Evolutionary conservation across 768 basidiomycete species (phyloP).

Genomic region (Cyclocybe cylindracea): DNA sequence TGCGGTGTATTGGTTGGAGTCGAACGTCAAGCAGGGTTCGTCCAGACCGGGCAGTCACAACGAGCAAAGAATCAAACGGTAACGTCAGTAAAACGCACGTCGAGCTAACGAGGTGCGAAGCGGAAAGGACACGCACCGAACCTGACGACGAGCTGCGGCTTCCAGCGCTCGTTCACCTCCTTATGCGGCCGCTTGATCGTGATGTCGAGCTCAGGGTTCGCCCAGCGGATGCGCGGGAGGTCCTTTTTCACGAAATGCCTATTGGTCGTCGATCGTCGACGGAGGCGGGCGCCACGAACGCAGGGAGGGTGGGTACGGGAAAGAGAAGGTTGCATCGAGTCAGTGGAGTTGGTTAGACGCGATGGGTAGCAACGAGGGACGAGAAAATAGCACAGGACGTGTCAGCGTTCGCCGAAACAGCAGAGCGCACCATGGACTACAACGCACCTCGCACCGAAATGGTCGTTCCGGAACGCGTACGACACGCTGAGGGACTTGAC

Average conservation of each 20-base stretch:
- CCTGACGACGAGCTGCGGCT: slow-evolving; percentile 59
- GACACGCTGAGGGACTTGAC: slow-evolving; percentile 57
- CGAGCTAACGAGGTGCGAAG: background rate
- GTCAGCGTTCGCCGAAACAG: too few relatives aligned
- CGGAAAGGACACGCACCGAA: slow-evolving; percentile 52
- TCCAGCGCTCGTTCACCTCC: slow-evolving; percentile 54
- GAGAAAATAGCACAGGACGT: too few relatives aligned
- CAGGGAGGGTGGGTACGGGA: too few relatives aligned
- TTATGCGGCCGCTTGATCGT: slow-evolving; percentile 57
- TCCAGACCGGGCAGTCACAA: background rate
- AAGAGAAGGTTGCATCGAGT: too few relatives aligned
- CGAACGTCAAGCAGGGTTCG: background rate
- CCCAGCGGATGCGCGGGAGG: slow-evolving; percentile 76
- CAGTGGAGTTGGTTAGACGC: too few relatives aligned
- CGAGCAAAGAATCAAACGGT: background rate
- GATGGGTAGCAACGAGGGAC: too few relatives aligned
- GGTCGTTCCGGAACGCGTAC: slow-evolving; percentile 63
- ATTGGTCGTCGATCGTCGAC: too few relatives aligned
- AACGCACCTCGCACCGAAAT: slow-evolving; percentile 73
- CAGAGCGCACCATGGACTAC: too few relatives aligned
- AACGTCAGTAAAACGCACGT: too few relatives aligned
- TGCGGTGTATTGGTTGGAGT: background rate
- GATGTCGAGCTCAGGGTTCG: slow-evolving; percentile 68
- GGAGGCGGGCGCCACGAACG: too few relatives aligned
- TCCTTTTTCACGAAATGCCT: slow-evolving; percentile 82